Evolutionary conservation across 1,139 yeast genomes (phyloP).

Genomic region (Saccharomycopsis hybrid): DNA sequence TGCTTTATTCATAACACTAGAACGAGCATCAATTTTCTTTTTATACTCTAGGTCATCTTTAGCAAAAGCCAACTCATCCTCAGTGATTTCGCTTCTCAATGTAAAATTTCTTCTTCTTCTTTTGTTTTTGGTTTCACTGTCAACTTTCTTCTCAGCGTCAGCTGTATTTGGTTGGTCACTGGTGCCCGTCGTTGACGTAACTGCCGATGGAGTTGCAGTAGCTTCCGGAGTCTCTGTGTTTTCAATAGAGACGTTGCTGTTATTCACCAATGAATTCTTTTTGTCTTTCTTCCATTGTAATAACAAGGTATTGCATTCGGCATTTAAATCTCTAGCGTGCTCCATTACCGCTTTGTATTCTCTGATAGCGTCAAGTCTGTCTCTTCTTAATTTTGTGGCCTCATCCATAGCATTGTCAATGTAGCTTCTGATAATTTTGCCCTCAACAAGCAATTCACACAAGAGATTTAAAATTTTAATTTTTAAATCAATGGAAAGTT

Average conservation of each 20-base stretch:
- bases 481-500: slow-evolving; percentile 43
- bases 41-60: slow-evolving; percentile 41
- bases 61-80: slow-evolving; percentile 44
- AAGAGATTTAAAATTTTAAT: slow-evolving; percentile 49
- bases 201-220: too few species aligned
- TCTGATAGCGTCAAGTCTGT: slow-evolving; percentile 59
- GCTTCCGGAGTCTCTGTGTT: slow-evolving; percentile 1
- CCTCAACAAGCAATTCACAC: slow-evolving; percentile 50
- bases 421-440: slow-evolving; percentile 53
- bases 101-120: slow-evolving; percentile 28
- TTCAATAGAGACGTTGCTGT: neutral
- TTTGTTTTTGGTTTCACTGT: slow-evolving; percentile 22
- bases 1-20: slow-evolving; percentile 35
- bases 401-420: slow-evolving; percentile 68
- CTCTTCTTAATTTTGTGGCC: slow-evolving; percentile 57
- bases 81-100: slow-evolving; percentile 41
- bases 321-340: slow-evolving; percentile 41
- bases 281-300: slow-evolving; percentile 18
- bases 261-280: slow-evolving; percentile 7
- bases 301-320: slow-evolving; percentile 23
- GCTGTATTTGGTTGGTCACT: slow-evolving; percentile 25
- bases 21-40: slow-evolving; percentile 38
- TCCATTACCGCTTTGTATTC: slow-evolving; percentile 52
- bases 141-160: slow-evolving; percentile 15
- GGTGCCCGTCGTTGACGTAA: too few species aligned